Percentiles rank a stretch among this genome's conserved stretches.
These are phyloP conservation scores for Danielia oregonensis DNA, from an alignment of 805 yeast species.

Conservation along the genomic window DNA sequence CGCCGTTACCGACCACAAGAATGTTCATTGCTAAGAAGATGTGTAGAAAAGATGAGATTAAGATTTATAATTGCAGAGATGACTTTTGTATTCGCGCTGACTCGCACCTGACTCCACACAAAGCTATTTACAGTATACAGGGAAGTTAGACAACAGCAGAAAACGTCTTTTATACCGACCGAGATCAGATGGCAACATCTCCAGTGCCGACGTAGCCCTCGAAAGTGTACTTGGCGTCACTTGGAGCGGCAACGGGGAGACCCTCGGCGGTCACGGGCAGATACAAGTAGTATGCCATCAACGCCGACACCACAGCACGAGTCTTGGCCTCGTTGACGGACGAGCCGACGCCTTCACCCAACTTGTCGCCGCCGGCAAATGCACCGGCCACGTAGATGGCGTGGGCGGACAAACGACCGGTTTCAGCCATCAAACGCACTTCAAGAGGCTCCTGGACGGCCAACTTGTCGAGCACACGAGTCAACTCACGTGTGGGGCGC, in stretches of 20 bases:
- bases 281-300: slow-evolving; percentile 89
- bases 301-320: slow-evolving; percentile 85
- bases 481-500: slow-evolving; percentile 82
- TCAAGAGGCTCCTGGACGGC: slow-evolving; percentile 71
- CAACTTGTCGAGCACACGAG: slow-evolving; percentile 72
- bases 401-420: slow-evolving; percentile 80
- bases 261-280: slow-evolving; percentile 59
- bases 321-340: slow-evolving; percentile 88
- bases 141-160: too few species aligned
- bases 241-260: slow-evolving; percentile 50
- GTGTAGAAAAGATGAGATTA: too few species aligned
- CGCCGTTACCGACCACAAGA: slow-evolving; percentile 94
- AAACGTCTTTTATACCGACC: too few species aligned
- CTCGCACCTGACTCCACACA: too few species aligned
- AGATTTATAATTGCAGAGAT: too few species aligned
- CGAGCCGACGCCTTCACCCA: slow-evolving; percentile 94
- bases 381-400: slow-evolving; percentile 92
- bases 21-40: slow-evolving; percentile 27
- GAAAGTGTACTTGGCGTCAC: slow-evolving; percentile 45
- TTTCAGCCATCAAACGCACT: slow-evolving; percentile 77
- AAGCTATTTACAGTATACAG: too few species aligned
- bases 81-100: too few species aligned
- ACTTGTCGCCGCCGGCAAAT: slow-evolving; percentile 73
- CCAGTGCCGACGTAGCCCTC: slow-evolving; percentile 42
- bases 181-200: slow-evolving; percentile 40